Base-by-base conservation (phyloP, 75 land plant species). In the Ceratopteris richardii region DNA sequence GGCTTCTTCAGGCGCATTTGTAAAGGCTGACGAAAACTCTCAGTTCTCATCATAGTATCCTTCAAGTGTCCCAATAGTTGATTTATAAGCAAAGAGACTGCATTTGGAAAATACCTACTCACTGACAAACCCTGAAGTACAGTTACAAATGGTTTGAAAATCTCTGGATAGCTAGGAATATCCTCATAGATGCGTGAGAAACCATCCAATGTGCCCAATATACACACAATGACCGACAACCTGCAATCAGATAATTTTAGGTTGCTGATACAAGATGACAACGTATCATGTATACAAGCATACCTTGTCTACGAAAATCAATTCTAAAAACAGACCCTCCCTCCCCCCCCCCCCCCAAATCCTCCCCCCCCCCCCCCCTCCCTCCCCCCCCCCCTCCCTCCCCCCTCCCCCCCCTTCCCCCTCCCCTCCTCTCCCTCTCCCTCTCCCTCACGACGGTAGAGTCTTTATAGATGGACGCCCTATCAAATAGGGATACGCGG, bases 1-100 rank as follows among this genome's bases (percentile, higher is more conserved):
- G 90, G 82, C 72, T 86, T 93, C 60, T 79, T 61, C 61, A 81
- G 73, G 44, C 81, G 58, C 96, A 93, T 83, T 54, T 76, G 81
- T 40, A 93, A 79, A 25, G 90, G 96, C 50, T 73, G 83, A 17
- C 98, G 84, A 37, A 70, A 30, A 52, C 27, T 65, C 12, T 79
- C 61, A 57, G 62, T 69, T 57, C 89, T 85, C 31, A 72, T 50
- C 22, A 62, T 50, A 73, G 75, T 82, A 28, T 58, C 67, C 23
- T 56, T 57, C 10, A 89, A 81, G 24, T 62, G 44, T 37, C 59
- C 41, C 56, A 54, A 51, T 29, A 77, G 64, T 28, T 71, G 71
- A 30, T 36, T 61, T 22, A 77, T 57, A 54, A 61, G 60, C 36
- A 28, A 66, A 40, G 41, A 37, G 27, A 93, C 40, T 9, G 39